A percentile compares a stretch with the other conserved stretches of the same genome.
Conservation (phyloP, 2,329 filamentous ascomycete species). For the Rachicladosporium sp. region DNA sequence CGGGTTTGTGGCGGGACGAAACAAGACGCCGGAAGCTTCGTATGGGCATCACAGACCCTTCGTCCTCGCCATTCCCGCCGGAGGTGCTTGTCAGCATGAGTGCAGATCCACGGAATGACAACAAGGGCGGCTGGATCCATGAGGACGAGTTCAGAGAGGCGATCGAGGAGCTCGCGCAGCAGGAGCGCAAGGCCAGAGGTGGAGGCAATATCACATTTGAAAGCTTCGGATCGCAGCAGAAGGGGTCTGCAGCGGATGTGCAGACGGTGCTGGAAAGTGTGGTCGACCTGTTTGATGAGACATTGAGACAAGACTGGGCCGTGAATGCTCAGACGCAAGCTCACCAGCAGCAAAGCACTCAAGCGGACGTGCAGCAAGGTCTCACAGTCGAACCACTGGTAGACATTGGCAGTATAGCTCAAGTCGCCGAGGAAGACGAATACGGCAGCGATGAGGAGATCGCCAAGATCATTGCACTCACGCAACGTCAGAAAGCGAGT, state of each 20-base stretch:
- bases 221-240: constrained; percentile 47
- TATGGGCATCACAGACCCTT: constrained; percentile 51
- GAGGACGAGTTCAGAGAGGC: constrained; percentile 69
- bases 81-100: constrained; percentile 84
- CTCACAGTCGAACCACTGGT: constrained; percentile 37
- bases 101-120: constrained; percentile 60
- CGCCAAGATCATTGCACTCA: constrained; percentile 20
- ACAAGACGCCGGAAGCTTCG: constrained; percentile 62
- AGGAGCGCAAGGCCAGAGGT: constrained; percentile 45
- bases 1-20: constrained; percentile 84
- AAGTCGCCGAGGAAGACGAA: constrained; percentile 31
- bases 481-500: constrained; percentile 17
- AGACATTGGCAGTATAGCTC: constrained; percentile 49
- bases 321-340: constrained; percentile 2
- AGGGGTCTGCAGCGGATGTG: constrained; percentile 43
- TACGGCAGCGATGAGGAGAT: constrained; percentile 33
- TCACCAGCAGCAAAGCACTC: constrained; percentile 6
- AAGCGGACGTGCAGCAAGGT: constrained; percentile 7
- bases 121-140: constrained; percentile 79
- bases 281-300: constrained; percentile 66
- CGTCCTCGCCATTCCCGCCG: constrained; percentile 63
- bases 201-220: constrained; percentile 46
- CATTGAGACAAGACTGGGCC: constrained; percentile 1
- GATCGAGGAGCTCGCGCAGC: constrained; percentile 48
- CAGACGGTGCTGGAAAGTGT: constrained; percentile 73